A percentile compares a stretch with the other conserved stretches of the same genome.
Conservation (phyloP, 1,284 basidiomycete genomes). For the Gomphus bonarii region DNA sequence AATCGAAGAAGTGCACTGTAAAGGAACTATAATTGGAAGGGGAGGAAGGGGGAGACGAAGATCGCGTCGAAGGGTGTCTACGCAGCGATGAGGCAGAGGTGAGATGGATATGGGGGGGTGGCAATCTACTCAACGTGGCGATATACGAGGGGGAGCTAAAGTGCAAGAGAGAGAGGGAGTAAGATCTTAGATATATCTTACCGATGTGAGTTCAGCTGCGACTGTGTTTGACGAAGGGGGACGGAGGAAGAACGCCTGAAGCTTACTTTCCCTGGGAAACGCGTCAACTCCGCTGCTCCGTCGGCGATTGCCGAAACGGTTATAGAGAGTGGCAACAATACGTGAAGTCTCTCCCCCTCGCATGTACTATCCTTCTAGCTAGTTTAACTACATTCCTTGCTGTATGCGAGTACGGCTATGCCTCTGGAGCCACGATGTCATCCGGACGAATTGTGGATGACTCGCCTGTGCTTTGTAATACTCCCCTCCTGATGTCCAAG, state of each 20-base stretch:
- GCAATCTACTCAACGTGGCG: not conserved
- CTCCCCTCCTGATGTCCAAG: not conserved
- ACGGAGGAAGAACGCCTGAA: not conserved
- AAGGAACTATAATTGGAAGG: not conserved
- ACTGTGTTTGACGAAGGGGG: not conserved
- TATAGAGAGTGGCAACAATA: not conserved
- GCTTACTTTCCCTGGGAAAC: slow-evolving; percentile 7
- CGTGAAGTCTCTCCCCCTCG: not conserved
- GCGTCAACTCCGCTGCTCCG: slow-evolving; percentile 8
- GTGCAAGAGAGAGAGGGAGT: not conserved
- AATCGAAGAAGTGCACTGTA: not conserved
- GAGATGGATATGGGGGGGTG: not conserved
- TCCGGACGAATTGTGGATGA: slow-evolving; percentile 51
- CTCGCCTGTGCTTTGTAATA: slow-evolving; percentile 38
- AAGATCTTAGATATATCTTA: not conserved
- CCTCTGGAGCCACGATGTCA: not conserved
- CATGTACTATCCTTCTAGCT: not conserved
- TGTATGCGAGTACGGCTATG: not conserved
- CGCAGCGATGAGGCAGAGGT: not conserved
- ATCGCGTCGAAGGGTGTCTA: not conserved
- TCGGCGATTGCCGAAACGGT: slow-evolving; percentile 1
- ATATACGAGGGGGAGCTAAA: not conserved
- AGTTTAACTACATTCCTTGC: not conserved
- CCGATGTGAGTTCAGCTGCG: not conserved
- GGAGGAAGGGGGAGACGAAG: not conserved